A percentile compares a stretch with the other conserved stretches of the same genome.
These are phyloP conservation scores for Polychaeton citri DNA, from an alignment of 2,329 filamentous ascomycete genomes.

Conservation along the genomic window DNA sequence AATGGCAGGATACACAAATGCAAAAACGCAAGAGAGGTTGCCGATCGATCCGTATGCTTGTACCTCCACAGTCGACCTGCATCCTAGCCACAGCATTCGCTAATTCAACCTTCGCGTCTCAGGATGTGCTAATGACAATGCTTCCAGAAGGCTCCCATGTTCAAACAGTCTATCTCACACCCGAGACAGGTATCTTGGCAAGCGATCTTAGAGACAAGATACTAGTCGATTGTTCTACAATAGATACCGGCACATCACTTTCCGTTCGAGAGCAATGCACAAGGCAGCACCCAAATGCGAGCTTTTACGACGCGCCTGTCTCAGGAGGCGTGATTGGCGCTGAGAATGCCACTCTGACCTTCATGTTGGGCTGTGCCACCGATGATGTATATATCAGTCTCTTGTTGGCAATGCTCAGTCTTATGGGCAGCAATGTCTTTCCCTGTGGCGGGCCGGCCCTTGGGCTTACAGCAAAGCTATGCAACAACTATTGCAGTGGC, in stretches of 20 bases:
- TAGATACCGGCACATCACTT: slow-evolving; percentile 40
- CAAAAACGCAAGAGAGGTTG: slow-evolving; percentile 34
- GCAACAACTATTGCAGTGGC: slow-evolving; percentile 48
- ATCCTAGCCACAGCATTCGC: neutral
- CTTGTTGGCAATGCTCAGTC: slow-evolving; percentile 31
- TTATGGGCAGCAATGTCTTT: slow-evolving; percentile 43
- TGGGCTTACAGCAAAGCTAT: slow-evolving; percentile 46
- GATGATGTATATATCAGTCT: slow-evolving; percentile 28
- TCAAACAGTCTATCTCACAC: slow-evolving; percentile 36
- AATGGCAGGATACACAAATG: slow-evolving; percentile 26
- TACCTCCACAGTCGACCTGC: slow-evolving; percentile 3
- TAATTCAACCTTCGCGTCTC: neutral
- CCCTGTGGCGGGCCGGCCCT: slow-evolving; percentile 43
- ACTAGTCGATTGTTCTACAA: slow-evolving; percentile 43
- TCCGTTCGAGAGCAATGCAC: slow-evolving; percentile 29
- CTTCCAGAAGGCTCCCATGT: slow-evolving; percentile 41
- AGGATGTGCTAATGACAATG: slow-evolving; percentile 41
- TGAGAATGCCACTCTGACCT: slow-evolving; percentile 37
- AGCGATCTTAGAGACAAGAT: slow-evolving; percentile 31
- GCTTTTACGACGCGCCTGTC: slow-evolving; percentile 42
- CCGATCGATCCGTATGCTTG: slow-evolving; percentile 37
- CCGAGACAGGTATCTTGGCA: slow-evolving; percentile 28
- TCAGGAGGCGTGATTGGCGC: slow-evolving; percentile 42
- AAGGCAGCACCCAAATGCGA: slow-evolving; percentile 25
- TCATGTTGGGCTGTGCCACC: slow-evolving; percentile 41